Evolutionary conservation across 1,284 basidiomycete genomes (phyloP).

Genomic region (Schizophyllum commune): DNA sequence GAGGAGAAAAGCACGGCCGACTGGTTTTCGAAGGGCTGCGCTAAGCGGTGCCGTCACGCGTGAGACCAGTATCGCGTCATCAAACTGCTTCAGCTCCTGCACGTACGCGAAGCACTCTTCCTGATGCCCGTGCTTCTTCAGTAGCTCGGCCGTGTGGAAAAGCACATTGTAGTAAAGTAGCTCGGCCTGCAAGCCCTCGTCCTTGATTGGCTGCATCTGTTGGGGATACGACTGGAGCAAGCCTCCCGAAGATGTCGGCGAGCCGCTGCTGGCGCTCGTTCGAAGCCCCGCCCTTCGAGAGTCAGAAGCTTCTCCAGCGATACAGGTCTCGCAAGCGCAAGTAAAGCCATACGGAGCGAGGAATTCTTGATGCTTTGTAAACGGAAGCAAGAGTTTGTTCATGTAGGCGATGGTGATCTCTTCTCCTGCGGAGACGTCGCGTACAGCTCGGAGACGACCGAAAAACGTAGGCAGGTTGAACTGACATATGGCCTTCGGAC

Average conservation of each 20-base stretch:
- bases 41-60: too few relatives aligned
- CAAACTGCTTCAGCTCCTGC: too few relatives aligned
- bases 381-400: neutral
- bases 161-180: too few relatives aligned
- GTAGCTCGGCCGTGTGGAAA: too few relatives aligned
- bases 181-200: too few relatives aligned
- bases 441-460: constrained; percentile 16
- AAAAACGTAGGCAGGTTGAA: constrained; percentile 19
- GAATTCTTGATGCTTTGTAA: neutral
- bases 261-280: neutral
- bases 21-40: too few relatives aligned
- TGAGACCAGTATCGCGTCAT: too few relatives aligned
- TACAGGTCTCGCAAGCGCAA: constrained; percentile 8
- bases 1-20: too few relatives aligned
- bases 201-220: too few relatives aligned
- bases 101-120: too few relatives aligned
- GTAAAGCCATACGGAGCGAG: constrained; percentile 7
- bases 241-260: neutral
- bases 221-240: too few relatives aligned
- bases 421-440: constrained; percentile 16
- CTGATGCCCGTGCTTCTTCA: too few relatives aligned
- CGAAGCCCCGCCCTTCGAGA: neutral
- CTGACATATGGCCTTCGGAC: constrained; percentile 15
- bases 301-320: neutral
- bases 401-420: constrained; percentile 16